A percentile compares a stretch with the other conserved stretches of the same genome.
These are phyloP conservation scores for Poterioochromonas sp. DNA, from an alignment of 352 stramenopile species.

Conservation along the genomic window DNA sequence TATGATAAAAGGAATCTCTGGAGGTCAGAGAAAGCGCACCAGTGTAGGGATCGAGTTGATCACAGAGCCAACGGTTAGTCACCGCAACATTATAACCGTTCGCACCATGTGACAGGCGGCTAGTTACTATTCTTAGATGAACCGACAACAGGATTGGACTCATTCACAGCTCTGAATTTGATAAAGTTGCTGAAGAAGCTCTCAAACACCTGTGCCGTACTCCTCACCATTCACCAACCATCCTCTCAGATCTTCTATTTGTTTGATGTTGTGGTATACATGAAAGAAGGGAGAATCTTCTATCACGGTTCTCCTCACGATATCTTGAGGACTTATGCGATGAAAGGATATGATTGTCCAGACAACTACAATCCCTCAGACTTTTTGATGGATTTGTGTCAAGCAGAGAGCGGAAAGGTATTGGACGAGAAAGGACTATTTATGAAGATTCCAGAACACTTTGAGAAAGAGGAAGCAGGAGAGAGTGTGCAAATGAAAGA, in stretches of 20 bases:
- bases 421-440: not conserved
- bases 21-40: slow-evolving; percentile 78
- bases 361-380: slow-evolving; percentile 22
- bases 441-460: not conserved
- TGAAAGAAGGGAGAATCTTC: slow-evolving; percentile 1
- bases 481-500: not conserved
- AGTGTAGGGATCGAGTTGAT: slow-evolving; percentile 79
- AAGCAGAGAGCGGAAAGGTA: not conserved
- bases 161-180: slow-evolving; percentile 65
- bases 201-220: slow-evolving; percentile 62
- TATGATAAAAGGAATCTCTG: slow-evolving; percentile 72
- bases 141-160: slow-evolving; percentile 70
- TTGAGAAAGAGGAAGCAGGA: not conserved
- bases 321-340: not conserved
- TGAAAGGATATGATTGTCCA: slow-evolving; percentile 4
- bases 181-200: slow-evolving; percentile 74
- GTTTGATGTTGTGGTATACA: slow-evolving; percentile 40
- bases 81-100: no score
- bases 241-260: slow-evolving; percentile 68
- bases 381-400: slow-evolving; percentile 57
- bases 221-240: slow-evolving; percentile 83
- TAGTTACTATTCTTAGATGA: slow-evolving; percentile 68
- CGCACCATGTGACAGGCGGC: no score
- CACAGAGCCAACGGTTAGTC: slow-evolving; percentile 57
- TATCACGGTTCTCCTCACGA: not conserved